These are phyloP conservation scores for Phylloporus scabripes DNA, from an alignment of 768 basidiomycete genomes.

Conservation along the genomic window DNA sequence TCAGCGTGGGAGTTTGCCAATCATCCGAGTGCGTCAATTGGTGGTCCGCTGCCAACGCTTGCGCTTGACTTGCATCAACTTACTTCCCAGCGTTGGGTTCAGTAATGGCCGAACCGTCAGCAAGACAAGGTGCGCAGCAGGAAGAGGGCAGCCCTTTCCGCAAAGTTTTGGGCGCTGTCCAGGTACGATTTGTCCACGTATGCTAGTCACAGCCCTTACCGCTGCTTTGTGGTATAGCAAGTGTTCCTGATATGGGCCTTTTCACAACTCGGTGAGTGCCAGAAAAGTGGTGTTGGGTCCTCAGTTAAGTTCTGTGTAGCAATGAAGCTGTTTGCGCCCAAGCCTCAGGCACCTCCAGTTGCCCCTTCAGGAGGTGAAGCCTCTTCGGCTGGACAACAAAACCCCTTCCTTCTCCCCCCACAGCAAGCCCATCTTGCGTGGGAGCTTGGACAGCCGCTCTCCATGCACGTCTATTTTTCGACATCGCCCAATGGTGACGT, in stretches of 20 bases:
- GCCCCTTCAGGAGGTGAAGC: slow-evolving; percentile 19
- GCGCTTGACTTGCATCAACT: not conserved
- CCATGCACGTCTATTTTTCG: slow-evolving; percentile 71
- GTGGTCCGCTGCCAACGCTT: not conserved
- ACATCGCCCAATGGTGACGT: slow-evolving; percentile 58
- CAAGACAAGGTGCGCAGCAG: slow-evolving; percentile 19
- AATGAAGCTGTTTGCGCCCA: slow-evolving; percentile 39
- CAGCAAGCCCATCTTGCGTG: slow-evolving; percentile 51
- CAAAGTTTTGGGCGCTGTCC: slow-evolving; percentile 35
- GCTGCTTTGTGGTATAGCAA: slow-evolving; percentile 45
- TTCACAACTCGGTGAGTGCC: slow-evolving; percentile 54
- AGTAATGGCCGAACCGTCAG: slow-evolving; percentile 23
- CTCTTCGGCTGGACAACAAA: slow-evolving; percentile 26
- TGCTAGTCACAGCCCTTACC: slow-evolving; percentile 3
- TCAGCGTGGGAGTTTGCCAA: slow-evolving; percentile 21
- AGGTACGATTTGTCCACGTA: slow-evolving; percentile 32
- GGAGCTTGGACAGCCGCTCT: slow-evolving; percentile 52
- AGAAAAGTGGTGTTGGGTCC: not conserved
- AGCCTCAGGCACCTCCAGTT: slow-evolving; percentile 29
- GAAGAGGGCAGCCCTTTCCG: slow-evolving; percentile 34
- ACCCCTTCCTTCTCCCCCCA: slow-evolving; percentile 52
- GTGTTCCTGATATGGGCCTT: slow-evolving; percentile 59
- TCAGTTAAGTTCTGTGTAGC: slow-evolving; percentile 29
- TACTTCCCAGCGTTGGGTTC: slow-evolving; percentile 4
- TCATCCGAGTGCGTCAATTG: not conserved